phyloP scores from a whole-genome alignment of 805 yeast species.

The Candida michaelii region DNA sequence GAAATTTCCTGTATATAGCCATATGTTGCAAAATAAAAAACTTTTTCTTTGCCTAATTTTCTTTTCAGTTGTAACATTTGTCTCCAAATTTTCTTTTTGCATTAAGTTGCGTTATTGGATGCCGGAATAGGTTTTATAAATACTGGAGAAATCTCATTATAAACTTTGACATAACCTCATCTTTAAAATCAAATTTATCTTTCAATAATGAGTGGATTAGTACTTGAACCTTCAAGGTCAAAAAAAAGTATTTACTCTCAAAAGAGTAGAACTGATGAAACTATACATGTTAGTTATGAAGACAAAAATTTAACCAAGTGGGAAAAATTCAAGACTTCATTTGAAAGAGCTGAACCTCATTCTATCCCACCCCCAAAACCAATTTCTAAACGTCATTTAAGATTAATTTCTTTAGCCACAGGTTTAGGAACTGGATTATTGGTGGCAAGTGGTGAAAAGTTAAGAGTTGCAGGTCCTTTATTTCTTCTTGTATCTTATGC shows the following conservation, averaged over 20 bases:
- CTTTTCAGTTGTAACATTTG: not conserved
- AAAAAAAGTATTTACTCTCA: constrained; percentile 7
- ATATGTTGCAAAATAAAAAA: constrained; percentile 2
- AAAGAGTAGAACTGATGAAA: constrained; percentile 11
- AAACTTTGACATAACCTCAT: not conserved
- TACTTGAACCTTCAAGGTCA: constrained; percentile 3
- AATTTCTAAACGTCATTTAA: constrained; percentile 27
- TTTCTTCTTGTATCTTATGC: constrained; percentile 33
- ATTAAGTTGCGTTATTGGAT: too few relatives aligned
- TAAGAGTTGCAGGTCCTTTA: constrained; percentile 39
- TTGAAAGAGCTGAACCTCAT: constrained; percentile 25
- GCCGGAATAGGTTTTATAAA: too few relatives aligned
- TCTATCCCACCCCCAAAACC: constrained; percentile 17
- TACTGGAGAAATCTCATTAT: too few relatives aligned
- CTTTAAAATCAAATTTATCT: not conserved
- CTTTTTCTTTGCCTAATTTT: not conserved
- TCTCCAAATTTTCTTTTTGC: constrained; percentile 1
- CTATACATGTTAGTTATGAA: constrained; percentile 6
- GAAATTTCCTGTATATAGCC: not conserved
- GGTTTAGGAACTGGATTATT: constrained; percentile 46
- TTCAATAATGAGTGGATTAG: constrained; percentile 3
- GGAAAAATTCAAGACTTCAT: constrained; percentile 28
- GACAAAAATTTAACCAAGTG: constrained; percentile 14
- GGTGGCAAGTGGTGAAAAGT: constrained; percentile 40
- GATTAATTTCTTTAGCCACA: constrained; percentile 30